Base-by-base conservation (phyloP, 306 rosid genomes). In the Citrullus colocynthis region DNA sequence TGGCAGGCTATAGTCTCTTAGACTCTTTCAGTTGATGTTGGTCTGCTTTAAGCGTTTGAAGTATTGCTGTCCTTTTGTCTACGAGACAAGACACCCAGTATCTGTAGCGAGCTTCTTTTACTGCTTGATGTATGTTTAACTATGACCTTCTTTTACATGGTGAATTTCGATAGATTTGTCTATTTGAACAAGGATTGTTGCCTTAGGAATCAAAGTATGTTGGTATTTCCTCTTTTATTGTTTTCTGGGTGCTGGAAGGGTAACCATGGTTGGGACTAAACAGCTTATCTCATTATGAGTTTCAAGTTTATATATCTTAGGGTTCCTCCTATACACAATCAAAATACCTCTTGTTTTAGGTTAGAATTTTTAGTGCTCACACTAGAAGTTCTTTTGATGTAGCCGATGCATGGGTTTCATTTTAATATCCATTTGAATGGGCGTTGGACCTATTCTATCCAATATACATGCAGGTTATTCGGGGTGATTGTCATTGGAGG, bases 71-170 rank as follows among this genome's bases (percentile, higher is more conserved):
- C 85, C 88, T 85, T 89, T 86, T 87, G 83, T 83, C 83, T 88
- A 85, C 89, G 82, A 85, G 80, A 96, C 82, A 59, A 85, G 80
- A 96, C 82, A 59, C 84, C 90, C 96, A 76, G 88, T 81, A 80
- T 90, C 80, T 90, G 79, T 82, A 85, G 83, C 86, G 82, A 86
- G 90, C 88, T 87, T 87, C 91, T 89, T 88, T 91, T 88, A 83
- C 89, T 88, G 76, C 87, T 88, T 88, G 90, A 88, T 92, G 96
- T 89, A 89, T 91, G 99, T 89, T 91, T 80, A 87, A 89, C 84
- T 86, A 85, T 87, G 83, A 84, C 77, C 81, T 81, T 86, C 85
- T 73, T 64, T 83, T 61, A 79, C 83, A 18, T 71, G 59, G 28
- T 79, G 81, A 79, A 67, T 83, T 83, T 34, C 14, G 74, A 78